A percentile compares a stretch with the other conserved stretches of the same genome.
phyloP scores from a whole-genome alignment of 192 early-diverging fungal genomes.

The Pecoramyces ruminantium region DNA sequence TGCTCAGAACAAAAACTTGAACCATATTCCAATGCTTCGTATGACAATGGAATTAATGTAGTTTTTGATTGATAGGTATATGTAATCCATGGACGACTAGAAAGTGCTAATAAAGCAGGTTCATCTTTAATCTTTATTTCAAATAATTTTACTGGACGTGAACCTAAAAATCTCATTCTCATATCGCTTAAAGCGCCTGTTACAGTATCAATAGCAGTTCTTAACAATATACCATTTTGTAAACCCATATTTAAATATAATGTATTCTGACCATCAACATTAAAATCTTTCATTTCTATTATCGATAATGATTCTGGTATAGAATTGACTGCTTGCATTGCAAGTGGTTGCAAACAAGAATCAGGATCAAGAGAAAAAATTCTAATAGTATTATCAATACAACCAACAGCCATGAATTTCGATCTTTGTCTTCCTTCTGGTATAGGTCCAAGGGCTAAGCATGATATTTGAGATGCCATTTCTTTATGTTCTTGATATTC shows the following conservation, averaged over 20 bases:
- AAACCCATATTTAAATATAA: conserved; percentile 76
- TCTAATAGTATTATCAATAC: conserved; percentile 79
- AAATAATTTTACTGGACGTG: conserved; percentile 68
- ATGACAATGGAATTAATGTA: conserved; percentile 62
- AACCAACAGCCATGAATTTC: conserved; percentile 71
- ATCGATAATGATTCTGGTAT: conserved; percentile 57
- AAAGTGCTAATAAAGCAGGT: conserved; percentile 65
- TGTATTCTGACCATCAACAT: conserved; percentile 31
- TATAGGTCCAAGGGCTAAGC: conserved; percentile 62
- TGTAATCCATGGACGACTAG: conserved; percentile 74
- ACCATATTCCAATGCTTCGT: conserved; percentile 71
- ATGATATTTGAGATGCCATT: conserved; percentile 49
- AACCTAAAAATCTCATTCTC: conserved; percentile 69
- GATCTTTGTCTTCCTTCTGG: conserved; percentile 55
- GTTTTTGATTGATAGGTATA: conserved; percentile 57
- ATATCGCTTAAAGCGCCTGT: conserved; percentile 70
- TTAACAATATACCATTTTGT: conserved; percentile 72
- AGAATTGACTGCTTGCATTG: conserved; percentile 51
- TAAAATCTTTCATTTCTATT: conserved; percentile 63
- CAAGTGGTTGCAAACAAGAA: conserved; percentile 53
- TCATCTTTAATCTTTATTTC: conserved; percentile 41
- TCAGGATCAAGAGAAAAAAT: conserved; percentile 68
- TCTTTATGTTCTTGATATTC: conserved; percentile 69
- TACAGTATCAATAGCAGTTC: conserved; percentile 64
- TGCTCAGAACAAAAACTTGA: conserved; percentile 66